Conservation (phyloP, 495 filamentous ascomycete species). For the Neurospora sp. region DNA sequence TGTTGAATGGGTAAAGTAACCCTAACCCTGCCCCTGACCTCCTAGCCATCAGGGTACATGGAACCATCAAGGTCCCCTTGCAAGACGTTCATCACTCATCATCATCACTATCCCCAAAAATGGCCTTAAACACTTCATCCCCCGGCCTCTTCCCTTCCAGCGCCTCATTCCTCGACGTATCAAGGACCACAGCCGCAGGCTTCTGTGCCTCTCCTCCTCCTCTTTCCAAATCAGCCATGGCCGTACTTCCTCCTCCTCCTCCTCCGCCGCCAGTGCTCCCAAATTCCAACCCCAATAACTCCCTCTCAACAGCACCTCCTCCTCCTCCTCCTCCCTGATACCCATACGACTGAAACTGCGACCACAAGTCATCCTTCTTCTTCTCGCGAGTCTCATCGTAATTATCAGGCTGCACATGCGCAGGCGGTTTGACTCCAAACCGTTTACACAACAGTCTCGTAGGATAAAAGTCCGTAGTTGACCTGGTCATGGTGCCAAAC, state of each 20-base stretch:
- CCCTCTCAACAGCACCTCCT: neutral
- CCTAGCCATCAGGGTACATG: neutral
- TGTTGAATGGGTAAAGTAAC: too few relatives aligned
- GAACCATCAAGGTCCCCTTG: neutral
- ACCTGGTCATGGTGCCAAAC: conserved; percentile 83
- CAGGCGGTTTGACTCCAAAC: conserved; percentile 73
- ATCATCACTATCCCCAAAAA: conserved; percentile 85
- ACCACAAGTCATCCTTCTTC: conserved; percentile 26
- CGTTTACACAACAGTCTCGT: conserved; percentile 82
- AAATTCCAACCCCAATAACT: conserved; percentile 5
- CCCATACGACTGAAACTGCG: conserved; percentile 19
- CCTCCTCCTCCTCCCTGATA: neutral
- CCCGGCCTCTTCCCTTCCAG: conserved; percentile 71
- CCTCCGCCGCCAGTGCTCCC: conserved; percentile 7
- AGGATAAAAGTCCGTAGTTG: conserved; percentile 63
- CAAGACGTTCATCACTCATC: conserved; percentile 35
- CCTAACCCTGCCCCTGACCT: neutral
- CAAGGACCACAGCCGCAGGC: conserved; percentile 31
- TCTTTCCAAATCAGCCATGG: neutral
- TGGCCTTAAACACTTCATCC: conserved; percentile 86
- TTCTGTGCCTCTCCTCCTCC: neutral
- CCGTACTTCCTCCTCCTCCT: conserved; percentile 17
- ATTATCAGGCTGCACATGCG: conserved; percentile 56
- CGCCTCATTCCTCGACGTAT: conserved; percentile 77
- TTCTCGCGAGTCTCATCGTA: conserved; percentile 23